Base-by-base conservation (phyloP, 257 asterid genomes). In the Anisodus acutangulus region DNA sequence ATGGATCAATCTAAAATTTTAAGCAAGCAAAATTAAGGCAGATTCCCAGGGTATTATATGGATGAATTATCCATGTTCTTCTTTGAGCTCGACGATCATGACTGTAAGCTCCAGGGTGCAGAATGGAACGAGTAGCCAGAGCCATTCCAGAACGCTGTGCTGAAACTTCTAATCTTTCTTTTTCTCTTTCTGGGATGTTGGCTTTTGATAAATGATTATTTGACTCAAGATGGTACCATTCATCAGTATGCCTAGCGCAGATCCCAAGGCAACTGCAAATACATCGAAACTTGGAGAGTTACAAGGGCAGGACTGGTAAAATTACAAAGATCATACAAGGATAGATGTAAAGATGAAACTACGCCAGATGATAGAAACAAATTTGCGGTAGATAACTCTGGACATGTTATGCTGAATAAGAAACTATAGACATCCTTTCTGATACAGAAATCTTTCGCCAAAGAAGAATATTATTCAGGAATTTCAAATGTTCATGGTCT, bases 161-260 rank as follows among this genome's bases (percentile, higher is more conserved):
- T 45, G 17, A 64, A 82, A 51, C 41, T 12, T 62, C 91, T 92
- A 95, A 81, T 93, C 93, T 1, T 90, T 85, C 89, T 96, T 96
- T 94, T 96, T 96, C 78, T 86, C 93, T 85, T 93, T 92, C 94
- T 85, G 89, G 12, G 97, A 89, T 13, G 90, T 66, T 57, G 89
- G 89, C 85, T 90, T 93, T 85, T 86, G 92, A 88, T 96, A 96
- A 53, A 89, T 12, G 83, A 92, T 83, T 82, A 96, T 96, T 85
- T 96, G 99, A 74, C 97, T 89, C 87, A 96, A 88, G 87, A 96
- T 93, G 76, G 98, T 90, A 69, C 98, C 98, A 3, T 96, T 96
- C 3, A 96, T 96, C 90, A 90, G 53, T 78, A 93, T 84, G 70
- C 98, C 99, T 55, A 93, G 87, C 58, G 86, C 95, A 2, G 97